Evolutionary conservation across 2,329 filamentous ascomycete species (phyloP), one percentile per base, ranked within the genome.

Genomic region (Ophiosphaerella narmari): DNA sequence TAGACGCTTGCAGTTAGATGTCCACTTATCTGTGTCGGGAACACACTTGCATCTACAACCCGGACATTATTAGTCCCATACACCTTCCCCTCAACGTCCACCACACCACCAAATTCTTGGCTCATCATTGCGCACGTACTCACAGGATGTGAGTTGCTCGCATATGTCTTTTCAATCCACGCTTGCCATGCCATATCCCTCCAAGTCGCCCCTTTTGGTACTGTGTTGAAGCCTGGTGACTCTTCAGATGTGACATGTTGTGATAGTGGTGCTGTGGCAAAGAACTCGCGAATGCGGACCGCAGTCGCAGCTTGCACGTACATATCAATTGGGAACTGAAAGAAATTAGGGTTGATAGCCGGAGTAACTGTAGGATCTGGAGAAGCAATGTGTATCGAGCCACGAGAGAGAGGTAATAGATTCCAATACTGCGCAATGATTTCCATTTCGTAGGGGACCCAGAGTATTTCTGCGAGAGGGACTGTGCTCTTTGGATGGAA

Each of bases 381-480:
- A 1, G 63, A 60, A 12, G 54, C 50, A 39, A 74, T 67, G 49
- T 73, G 71, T 13, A 74, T 55, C 33, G 51, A 60, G 36, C 72
- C 72, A n/a, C 64, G 63, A 6, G 70, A 70, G 48, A 74, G 68
- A 1, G 71, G 71, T 4, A 74, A 55, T 9, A 74, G 60, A 36
- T 67, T 72, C 74, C 74, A 75, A 35, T 67, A 65, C 29, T 77
- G 73, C n/a, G 66, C 63, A 13, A 77, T 62, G 3, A 71, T 57
- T 2, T 63, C 60, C 2, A 59, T 67, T 2, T 57, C 56, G 2
- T 55, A 50, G 1, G 73, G 70, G 0, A 68, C 64, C 58, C 77
- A 75, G 39, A 83, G 62, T 1, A 79, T 68, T 59, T 83, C 81
- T 0, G 72, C 76, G 2, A 81, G 65, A 0, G 80, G 77, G 0